Evolutionary conservation across 108 stramenopile genomes (phyloP).

Genomic region (Discostella stelligeroides): DNA sequence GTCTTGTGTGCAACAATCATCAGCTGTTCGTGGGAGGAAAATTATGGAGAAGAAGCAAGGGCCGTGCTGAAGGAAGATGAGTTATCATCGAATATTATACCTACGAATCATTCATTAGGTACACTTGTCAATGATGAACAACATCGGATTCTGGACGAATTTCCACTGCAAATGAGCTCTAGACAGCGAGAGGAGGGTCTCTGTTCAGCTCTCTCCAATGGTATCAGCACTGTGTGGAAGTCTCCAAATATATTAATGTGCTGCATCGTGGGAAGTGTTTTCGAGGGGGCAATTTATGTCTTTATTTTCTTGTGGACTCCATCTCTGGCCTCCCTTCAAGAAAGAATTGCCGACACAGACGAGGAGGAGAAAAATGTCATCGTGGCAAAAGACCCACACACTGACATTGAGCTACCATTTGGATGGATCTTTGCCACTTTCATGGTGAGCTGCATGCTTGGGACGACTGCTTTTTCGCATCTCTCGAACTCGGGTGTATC

Average conservation of each 20-base stretch:
- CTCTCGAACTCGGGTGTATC: slow-evolving; percentile 56
- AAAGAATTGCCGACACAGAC: slow-evolving; percentile 1
- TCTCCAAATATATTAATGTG: slow-evolving; percentile 74
- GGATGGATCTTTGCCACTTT: slow-evolving; percentile 92
- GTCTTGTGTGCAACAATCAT: slow-evolving; percentile 68
- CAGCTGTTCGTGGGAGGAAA: slow-evolving; percentile 86
- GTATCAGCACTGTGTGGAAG: slow-evolving; percentile 56
- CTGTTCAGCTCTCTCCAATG: slow-evolving; percentile 48
- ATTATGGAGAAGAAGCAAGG: too few relatives aligned
- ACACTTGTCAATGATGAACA: too few relatives aligned
- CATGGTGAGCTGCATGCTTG: slow-evolving; percentile 94
- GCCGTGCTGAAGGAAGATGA: not conserved
- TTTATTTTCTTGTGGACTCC: slow-evolving; percentile 99
- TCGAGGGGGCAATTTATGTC: slow-evolving; percentile 91
- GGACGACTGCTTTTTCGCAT: slow-evolving; percentile 81
- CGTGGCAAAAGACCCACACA: slow-evolving; percentile 23
- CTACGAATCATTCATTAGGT: too few relatives aligned
- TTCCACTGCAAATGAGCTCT: not conserved
- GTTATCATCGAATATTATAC: not conserved
- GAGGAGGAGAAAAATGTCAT: slow-evolving; percentile 1
- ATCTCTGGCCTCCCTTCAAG: slow-evolving; percentile 58
- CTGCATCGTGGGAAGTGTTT: slow-evolving; percentile 85
- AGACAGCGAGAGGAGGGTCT: slow-evolving; percentile 13
- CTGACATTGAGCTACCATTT: slow-evolving; percentile 68
- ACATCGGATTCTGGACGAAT: not conserved